Conservation (phyloP, 2,329 filamentous ascomycete genomes). For the Alternaria sp. region DNA sequence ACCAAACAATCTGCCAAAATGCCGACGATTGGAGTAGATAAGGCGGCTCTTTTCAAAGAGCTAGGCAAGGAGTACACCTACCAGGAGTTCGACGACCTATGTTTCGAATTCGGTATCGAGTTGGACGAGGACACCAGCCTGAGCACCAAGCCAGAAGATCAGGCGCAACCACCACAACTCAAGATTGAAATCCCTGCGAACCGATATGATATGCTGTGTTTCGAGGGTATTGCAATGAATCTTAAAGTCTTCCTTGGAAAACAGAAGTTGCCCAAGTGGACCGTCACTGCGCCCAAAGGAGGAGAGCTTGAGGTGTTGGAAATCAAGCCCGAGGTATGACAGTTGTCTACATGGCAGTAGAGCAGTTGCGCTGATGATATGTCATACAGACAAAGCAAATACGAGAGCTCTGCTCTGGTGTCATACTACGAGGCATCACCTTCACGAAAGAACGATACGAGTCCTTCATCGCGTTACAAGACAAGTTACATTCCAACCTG, state of each 20-base stretch:
- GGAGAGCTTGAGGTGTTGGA: constrained; percentile 82
- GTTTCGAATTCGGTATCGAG: constrained; percentile 98
- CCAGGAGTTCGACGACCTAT: constrained; percentile 94
- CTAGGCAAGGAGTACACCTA: constrained; percentile 91
- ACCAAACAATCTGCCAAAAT: constrained; percentile 62
- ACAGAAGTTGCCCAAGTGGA: constrained; percentile 79
- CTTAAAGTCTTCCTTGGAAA: constrained; percentile 92
- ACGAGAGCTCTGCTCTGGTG: constrained; percentile 86
- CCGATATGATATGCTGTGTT: constrained; percentile 93
- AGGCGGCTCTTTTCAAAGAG: constrained; percentile 92
- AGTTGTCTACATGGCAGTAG: not conserved
- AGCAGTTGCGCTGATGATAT: not conserved
- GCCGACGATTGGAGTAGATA: constrained; percentile 97
- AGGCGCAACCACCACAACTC: constrained; percentile 86
- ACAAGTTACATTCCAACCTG: constrained; percentile 97
- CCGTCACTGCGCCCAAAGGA: constrained; percentile 73
- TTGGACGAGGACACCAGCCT: constrained; percentile 80
- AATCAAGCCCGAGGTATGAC: constrained; percentile 70
- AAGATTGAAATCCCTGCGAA: constrained; percentile 99
- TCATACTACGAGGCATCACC: constrained; percentile 87
- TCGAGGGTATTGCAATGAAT: constrained; percentile 95
- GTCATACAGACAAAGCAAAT: constrained; percentile 73
- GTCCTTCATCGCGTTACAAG: constrained; percentile 96
- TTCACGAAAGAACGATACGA: constrained; percentile 93
- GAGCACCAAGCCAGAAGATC: constrained; percentile 45